Base-by-base conservation (phyloP, 352 stramenopile genomes). In the Pythium monospermum region DNA sequence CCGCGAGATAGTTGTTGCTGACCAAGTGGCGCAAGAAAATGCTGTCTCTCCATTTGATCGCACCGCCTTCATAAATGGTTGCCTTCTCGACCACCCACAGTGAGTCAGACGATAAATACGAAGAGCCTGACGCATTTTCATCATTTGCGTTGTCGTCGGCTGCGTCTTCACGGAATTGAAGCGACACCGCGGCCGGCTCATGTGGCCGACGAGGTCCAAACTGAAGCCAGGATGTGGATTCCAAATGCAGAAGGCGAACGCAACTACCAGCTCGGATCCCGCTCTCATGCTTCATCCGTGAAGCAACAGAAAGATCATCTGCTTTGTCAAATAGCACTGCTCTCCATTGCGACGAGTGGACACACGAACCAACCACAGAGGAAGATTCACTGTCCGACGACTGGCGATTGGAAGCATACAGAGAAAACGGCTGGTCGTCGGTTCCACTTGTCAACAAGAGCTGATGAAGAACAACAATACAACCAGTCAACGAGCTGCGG, bases 401-500 rank as follows among this genome's bases (percentile, higher is more conserved):
- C 16, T 53, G 68, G 45, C 78, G 58, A 30, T 75, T 89, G 1
- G 78, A 89, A n/a, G 84, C 71, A 51, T 85, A 81, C 22, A 89
- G 53, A 40, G 59, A 83, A 48, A 68, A 85, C 0, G 68, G 61
- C 19, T 82, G 76, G 4, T 55, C 44, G 50, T 81, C 71, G 12
- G 46, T 70, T 26, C 67, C 69, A 41, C 67, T 73, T 15, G 65
- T 78, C 27, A 87, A 59, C 10, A 87, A 58, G 32, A 79, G 64
- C 74, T 83, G 36, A n/a, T n/a, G n/a, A n/a, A n/a, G n/a, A n/a
- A n/a, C n/a, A n/a, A n/a, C n/a, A n/a, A n/a, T n/a, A n/a, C n/a
- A n/a, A n/a, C n/a, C n/a, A n/a, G n/a, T n/a, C n/a, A n/a, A n/a
- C n/a, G n/a, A n/a, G n/a, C n/a, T n/a, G n/a, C n/a, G n/a, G n/a